A percentile compares a stretch with the other conserved stretches of the same genome.
Evolutionary conservation across 768 basidiomycete species (phyloP).

Genomic region (Suillus sp.): DNA sequence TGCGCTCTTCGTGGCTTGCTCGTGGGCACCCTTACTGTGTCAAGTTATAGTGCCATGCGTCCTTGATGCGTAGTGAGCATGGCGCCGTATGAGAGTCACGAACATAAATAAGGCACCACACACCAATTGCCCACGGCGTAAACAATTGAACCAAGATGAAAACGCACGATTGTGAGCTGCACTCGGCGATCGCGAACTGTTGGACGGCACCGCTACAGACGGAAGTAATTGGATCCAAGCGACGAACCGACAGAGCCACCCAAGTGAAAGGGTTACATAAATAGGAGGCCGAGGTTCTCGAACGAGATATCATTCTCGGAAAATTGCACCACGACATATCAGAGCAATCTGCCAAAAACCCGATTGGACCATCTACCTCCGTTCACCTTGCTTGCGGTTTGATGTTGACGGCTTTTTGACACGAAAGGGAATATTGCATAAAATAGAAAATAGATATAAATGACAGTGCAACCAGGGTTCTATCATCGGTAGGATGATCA

Average conservation of each 20-base stretch:
- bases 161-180: not conserved
- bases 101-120: not conserved
- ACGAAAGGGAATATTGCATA: not conserved
- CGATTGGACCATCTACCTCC: not conserved
- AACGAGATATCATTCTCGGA: not conserved
- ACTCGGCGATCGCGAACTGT: not conserved
- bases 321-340: not conserved
- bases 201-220: not conserved
- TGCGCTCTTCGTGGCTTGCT: not conserved
- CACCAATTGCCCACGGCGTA: not conserved
- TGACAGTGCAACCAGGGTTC: not conserved
- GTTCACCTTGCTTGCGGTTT: not conserved
- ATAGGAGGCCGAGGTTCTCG: not conserved
- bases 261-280: not conserved
- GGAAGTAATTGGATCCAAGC: not conserved
- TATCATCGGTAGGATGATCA: not conserved
- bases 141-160: not conserved
- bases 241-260: not conserved
- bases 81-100: not conserved
- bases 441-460: not conserved
- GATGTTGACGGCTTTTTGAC: not conserved
- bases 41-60: slow-evolving; percentile 5
- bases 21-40: not conserved
- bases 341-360: not conserved
- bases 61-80: slow-evolving; percentile 3